These are phyloP conservation scores for Botrytis byssoidea DNA, from an alignment of 2,329 filamentous ascomycete species.

Conservation along the genomic window DNA sequence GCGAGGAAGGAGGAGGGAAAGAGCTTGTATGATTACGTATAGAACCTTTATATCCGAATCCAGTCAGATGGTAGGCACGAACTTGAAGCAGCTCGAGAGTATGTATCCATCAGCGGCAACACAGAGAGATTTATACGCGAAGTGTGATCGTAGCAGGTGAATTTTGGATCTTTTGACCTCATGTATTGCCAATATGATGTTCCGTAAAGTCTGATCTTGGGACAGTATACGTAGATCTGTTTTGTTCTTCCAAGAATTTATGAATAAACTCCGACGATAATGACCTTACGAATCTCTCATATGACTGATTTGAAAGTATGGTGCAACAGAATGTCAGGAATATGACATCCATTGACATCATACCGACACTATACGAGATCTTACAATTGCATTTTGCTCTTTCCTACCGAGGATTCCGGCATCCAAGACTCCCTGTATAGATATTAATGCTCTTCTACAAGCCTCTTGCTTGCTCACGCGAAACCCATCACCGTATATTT, in stretches of 20 bases:
- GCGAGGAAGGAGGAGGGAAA: too few species aligned
- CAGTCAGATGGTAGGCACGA: background rate
- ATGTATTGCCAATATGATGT: background rate
- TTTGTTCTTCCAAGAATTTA: background rate
- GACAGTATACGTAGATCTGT: too few species aligned
- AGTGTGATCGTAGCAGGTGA: background rate
- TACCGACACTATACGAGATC: background rate
- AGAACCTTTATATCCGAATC: too few species aligned
- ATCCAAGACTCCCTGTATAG: background rate
- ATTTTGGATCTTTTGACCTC: fast-evolving
- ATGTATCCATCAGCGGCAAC: background rate
- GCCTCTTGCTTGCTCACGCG: background rate
- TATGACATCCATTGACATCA: background rate
- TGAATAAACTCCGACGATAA: background rate
- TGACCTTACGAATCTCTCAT: background rate
- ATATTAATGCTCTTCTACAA: background rate
- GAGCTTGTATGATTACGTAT: too few species aligned
- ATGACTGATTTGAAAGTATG: background rate
- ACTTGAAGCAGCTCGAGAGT: background rate
- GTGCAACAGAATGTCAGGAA: background rate
- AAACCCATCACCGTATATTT: background rate
- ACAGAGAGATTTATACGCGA: background rate
- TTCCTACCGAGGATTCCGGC: background rate
- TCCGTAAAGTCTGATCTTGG: background rate
- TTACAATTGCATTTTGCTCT: background rate